Evolutionary conservation across 1,139 yeast genomes (phyloP).

Genomic region (Nakaseomyces delphensis): DNA sequence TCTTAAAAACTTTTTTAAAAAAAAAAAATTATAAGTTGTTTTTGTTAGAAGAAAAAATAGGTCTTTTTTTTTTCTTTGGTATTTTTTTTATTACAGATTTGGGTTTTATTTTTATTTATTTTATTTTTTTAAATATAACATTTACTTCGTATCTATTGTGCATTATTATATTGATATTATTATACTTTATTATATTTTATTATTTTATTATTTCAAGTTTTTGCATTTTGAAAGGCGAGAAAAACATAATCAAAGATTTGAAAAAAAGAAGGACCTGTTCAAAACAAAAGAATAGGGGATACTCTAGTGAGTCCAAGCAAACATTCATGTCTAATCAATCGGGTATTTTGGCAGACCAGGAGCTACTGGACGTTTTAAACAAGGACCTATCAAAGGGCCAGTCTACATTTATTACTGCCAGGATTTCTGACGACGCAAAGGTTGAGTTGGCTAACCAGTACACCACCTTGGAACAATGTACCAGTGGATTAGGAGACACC

Average conservation of each 20-base stretch:
- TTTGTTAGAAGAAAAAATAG: background rate
- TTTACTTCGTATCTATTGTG: background rate
- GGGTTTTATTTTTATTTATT: background rate
- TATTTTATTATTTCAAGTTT: background rate
- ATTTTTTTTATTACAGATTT: background rate
- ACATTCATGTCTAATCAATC: slow-evolving; percentile 75
- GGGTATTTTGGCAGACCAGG: slow-evolving; percentile 50
- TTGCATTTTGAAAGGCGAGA: background rate
- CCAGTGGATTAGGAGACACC: slow-evolving; percentile 34
- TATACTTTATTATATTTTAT: background rate
- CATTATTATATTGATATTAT: background rate
- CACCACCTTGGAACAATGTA: slow-evolving; percentile 32
- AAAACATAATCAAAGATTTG: background rate
- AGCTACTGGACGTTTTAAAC: slow-evolving; percentile 30
- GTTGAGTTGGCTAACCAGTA: slow-evolving; percentile 35
- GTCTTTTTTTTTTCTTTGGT: background rate
- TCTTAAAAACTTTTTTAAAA: too few relatives aligned
- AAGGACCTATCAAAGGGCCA: slow-evolving; percentile 25
- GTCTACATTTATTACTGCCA: slow-evolving; percentile 30
- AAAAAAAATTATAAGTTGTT: background rate
- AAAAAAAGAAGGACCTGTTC: background rate
- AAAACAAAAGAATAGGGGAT: background rate
- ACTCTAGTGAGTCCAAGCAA: background rate
- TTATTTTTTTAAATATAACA: background rate
- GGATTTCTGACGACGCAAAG: slow-evolving; percentile 38